These are phyloP conservation scores for Clonostachys chloroleuca DNA, from an alignment of 2,329 filamentous ascomycete genomes.

Conservation along the genomic window DNA sequence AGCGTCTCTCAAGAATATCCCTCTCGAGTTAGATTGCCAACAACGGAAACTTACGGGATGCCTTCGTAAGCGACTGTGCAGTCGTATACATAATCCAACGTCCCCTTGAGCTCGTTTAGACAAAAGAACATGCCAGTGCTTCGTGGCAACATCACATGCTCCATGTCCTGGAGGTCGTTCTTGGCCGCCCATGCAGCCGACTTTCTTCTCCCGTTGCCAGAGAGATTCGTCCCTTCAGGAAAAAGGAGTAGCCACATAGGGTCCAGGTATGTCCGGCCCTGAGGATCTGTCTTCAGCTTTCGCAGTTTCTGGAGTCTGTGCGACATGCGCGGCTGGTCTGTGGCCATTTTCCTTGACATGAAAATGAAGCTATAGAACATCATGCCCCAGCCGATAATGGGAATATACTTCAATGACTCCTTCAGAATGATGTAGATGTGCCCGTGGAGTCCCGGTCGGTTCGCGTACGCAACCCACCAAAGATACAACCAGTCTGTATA, in stretches of 20 bases:
- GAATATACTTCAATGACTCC: conserved; percentile 78
- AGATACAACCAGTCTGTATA: conserved; percentile 92
- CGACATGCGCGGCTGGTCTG: conserved; percentile 71
- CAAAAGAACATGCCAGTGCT: conserved; percentile 81
- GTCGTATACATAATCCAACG: conserved; percentile 82
- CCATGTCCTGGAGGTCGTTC: conserved; percentile 64
- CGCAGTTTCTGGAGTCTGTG: conserved; percentile 70
- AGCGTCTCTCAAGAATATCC: not conserved
- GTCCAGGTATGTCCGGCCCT: conserved; percentile 53
- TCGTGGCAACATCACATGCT: conserved; percentile 72
- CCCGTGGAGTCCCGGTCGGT: conserved; percentile 70
- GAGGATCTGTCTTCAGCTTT: conserved; percentile 45
- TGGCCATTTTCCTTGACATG: conserved; percentile 83
- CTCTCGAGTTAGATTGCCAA: not conserved
- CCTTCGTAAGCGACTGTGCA: conserved; percentile 96
- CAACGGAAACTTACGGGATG: conserved; percentile 65
- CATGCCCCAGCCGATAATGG: conserved; percentile 75
- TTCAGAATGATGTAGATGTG: conserved; percentile 89
- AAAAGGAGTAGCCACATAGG: conserved; percentile 92
- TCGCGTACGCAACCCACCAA: conserved; percentile 90
- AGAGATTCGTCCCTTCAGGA: conserved; percentile 82
- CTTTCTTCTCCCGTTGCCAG: conserved; percentile 62
- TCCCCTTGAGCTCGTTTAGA: conserved; percentile 67
- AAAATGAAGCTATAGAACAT: conserved; percentile 89
- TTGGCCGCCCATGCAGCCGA: conserved; percentile 76